phyloP scores from a whole-genome alignment of 805 yeast genomes.

The Grigorovia humatica region DNA sequence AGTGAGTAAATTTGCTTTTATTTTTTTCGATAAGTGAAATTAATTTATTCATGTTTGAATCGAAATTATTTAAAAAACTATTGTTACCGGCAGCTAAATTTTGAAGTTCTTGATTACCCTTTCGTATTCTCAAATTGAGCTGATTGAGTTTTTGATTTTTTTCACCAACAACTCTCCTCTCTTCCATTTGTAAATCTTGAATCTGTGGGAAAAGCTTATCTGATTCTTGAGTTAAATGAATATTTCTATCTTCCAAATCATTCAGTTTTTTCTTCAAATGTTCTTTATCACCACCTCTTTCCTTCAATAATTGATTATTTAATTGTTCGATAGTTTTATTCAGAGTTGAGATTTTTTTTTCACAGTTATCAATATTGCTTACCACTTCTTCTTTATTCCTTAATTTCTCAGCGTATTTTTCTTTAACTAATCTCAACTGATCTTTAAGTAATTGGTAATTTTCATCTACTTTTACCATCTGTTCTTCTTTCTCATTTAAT shows the following conservation, averaged over 20 bases:
- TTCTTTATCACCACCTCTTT: conserved; percentile 25
- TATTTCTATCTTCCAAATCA: conserved; percentile 7
- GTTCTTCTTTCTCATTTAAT: conserved; percentile 8
- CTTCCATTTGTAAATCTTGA: conserved; percentile 14
- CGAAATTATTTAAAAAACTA: conserved; percentile 39
- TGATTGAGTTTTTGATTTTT: conserved; percentile 8
- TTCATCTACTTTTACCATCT: conserved; percentile 13
- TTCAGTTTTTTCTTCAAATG: conserved; percentile 15
- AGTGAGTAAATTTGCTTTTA: conserved; percentile 32
- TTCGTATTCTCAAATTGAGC: conserved; percentile 8
- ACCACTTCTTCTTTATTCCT: conserved; percentile 15
- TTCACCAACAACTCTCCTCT: conserved; percentile 5
- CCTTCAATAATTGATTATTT: conserved; percentile 19
- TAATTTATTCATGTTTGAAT: conserved; percentile 33
- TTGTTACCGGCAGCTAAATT: conserved; percentile 22
- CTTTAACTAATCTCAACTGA: conserved; percentile 8
- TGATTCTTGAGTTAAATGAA: conserved; percentile 4
- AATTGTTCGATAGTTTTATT: conserved; percentile 17
- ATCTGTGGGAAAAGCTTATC: conserved; percentile 5
- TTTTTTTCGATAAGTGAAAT: conserved; percentile 32
- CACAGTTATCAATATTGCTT: conserved; percentile 12
- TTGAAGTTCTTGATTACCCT: conserved; percentile 15
- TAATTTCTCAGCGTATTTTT: conserved; percentile 15
- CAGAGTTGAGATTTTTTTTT: conserved; percentile 13
- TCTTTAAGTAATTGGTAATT: conserved; percentile 13